Evolutionary conservation across 768 basidiomycete species (phyloP), one percentile per base, ranked within the genome.

Genomic region (Amyloporia xantha): DNA sequence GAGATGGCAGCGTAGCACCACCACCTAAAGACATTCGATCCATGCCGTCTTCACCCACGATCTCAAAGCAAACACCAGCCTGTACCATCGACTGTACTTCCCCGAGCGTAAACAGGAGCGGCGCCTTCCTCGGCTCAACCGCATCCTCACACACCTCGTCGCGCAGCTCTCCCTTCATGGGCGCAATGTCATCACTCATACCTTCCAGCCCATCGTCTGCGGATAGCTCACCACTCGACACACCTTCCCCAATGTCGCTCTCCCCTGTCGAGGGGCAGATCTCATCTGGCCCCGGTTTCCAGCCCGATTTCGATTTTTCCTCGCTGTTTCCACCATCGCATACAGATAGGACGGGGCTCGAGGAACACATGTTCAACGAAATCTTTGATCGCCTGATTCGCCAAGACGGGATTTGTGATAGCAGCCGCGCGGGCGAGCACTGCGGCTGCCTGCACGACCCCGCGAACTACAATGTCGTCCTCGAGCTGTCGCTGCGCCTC

Each of bases 401-500:
- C 15, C 13, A 51, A 10, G 48, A 60, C 15, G 51, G 57, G 1
- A 17, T 27, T 7, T 51, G 54, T 37, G 35, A 55, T 17, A 24
- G 26, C 20, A 41, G 45, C 25, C 47, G 28, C 44, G 58, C 36
- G 56, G 71, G 54, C 12, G 67, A 67, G 13, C 75, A 79, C 44
- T 84, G 82, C 53, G 77, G 74, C 4, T 85, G 82, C 57, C 67
- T 84, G 23, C 68, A 73, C 46, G 82, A 84, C 51, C 56, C 71
- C 7, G 56, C 68, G 17, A 75, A 67, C 55, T 84, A 85, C 57
- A 76, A 67, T 47, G 74, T 72, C n/a, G 68, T 82, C 19, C 71
- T 84, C 10, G 82, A 86, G 55, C 67, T 86, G n/a, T 84, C 81
- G 2, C 65, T 83, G 25, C 71, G 79, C 44, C 71, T 86, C 19